These are phyloP conservation scores for Aureobasidium leucospermi DNA, from an alignment of 2,329 filamentous ascomycete species.

Conservation along the genomic window DNA sequence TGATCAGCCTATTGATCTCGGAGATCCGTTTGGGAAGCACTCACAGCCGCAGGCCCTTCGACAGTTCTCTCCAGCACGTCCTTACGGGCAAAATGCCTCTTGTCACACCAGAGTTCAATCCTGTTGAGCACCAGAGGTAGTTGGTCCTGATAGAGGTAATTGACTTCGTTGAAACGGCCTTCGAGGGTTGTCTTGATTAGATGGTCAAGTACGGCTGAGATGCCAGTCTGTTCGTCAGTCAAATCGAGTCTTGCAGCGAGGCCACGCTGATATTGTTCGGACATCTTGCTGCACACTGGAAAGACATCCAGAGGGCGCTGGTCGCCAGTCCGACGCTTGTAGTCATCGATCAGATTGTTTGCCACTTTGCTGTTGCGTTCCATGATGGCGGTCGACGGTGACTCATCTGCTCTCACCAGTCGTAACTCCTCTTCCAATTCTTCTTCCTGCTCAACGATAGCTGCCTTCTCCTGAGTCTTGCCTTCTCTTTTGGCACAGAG, in stretches of 20 bases:
- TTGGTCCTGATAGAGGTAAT: neutral
- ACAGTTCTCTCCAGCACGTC: neutral
- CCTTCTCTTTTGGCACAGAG: neutral
- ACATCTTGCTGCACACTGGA: slow-evolving; percentile 15
- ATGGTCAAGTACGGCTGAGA: slow-evolving; percentile 8
- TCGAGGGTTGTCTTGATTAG: slow-evolving; percentile 14
- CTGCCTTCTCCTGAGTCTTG: neutral
- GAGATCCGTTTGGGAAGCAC: neutral
- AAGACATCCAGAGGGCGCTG: slow-evolving; percentile 12
- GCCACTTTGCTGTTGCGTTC: slow-evolving; percentile 11
- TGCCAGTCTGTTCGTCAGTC: slow-evolving; percentile 15
- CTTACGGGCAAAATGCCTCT: neutral
- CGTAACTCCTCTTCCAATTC: neutral
- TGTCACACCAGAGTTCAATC: neutral
- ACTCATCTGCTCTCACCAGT: neutral
- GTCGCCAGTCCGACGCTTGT: slow-evolving; percentile 9
- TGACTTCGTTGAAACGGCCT: slow-evolving; percentile 15
- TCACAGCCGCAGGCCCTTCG: neutral
- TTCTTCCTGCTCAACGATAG: neutral
- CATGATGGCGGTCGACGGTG: neutral
- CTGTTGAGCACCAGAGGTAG: neutral
- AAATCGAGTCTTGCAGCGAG: slow-evolving; percentile 13
- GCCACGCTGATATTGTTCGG: slow-evolving; percentile 16
- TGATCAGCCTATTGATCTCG: neutral
- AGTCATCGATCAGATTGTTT: neutral